Evolutionary conservation across 768 basidiomycete genomes (phyloP), one percentile per base, ranked within the genome.

Genomic region (Astraeus odoratus): DNA sequence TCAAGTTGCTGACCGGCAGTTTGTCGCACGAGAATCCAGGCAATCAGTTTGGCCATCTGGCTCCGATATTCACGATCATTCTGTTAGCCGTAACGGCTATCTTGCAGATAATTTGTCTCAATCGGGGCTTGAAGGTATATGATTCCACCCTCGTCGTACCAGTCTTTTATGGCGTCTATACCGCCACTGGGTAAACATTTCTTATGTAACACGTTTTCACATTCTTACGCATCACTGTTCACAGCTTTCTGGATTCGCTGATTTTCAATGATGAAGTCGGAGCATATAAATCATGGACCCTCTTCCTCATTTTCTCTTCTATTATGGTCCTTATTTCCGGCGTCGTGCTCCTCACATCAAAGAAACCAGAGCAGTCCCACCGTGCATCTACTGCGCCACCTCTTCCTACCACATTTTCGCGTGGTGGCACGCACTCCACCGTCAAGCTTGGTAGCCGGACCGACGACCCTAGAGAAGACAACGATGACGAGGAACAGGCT

Each of bases 161-260:
- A 0, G 83, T 94, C 12, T 96, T 97, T 61, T 97, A 95, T 59
- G 91, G 91, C 8, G 81, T 92, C 8, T 94, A 93, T 58, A 93
- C 90, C 0, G 86, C 85, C 2, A 74, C 78, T 19, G 88, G 89
- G 78, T 87, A 59, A 36, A 75, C 66, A 22, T 39, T 29, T 2
- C n/a, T 42, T 15, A 18, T 23, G 26, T 22, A 27, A n/a, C 30
- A 8, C 1, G 6, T 19, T 29, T 18, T 42, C 20, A 44, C 34
- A 29, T 41, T 46, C 35, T 55, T 13, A 58, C 43, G 24, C 29
- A 43, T 38, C 20, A 7, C 13, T 36, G 20, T 19, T 5, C 27
- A 16, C 30, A 78, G 76, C 15, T 82, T 82, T 65, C 58, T 85
- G 47, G 72, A 84, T 55, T 82, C 81, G 8, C 64, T 83, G 55